Conservation (phyloP, 176 grass and related monocot genomes). For the Cenchrus americanus region DNA sequence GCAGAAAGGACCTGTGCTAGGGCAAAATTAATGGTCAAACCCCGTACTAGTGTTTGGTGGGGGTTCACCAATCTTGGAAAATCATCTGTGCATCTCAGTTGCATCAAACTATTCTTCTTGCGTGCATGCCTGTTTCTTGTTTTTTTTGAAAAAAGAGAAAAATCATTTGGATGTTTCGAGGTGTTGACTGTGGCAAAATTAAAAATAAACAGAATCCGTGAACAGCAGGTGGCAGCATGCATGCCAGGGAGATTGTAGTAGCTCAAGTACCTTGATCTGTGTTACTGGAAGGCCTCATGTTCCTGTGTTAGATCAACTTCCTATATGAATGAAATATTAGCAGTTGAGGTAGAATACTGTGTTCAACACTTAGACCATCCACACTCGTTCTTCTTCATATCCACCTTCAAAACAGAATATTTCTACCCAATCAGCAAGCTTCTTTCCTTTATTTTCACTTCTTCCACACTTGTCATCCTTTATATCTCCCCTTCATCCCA, state of each 20-base stretch:
- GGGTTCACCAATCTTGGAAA: constrained; percentile 79
- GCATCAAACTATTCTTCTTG: constrained; percentile 25
- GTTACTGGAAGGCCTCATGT: background rate
- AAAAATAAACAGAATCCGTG: background rate
- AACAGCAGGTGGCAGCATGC: background rate
- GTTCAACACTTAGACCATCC: too few species aligned
- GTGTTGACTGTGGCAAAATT: background rate
- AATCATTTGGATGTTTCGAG: constrained; percentile 36
- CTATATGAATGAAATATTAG: background rate
- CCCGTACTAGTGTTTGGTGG: constrained; percentile 57
- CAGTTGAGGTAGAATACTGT: too few species aligned
- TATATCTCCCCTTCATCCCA: too few species aligned
- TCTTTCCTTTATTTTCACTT: too few species aligned
- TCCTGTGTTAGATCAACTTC: constrained; percentile 47
- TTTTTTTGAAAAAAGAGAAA: background rate
- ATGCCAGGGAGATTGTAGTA: background rate
- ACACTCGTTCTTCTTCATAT: too few species aligned
- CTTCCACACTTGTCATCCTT: too few species aligned
- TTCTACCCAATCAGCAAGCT: too few species aligned
- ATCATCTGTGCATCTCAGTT: constrained; percentile 21
- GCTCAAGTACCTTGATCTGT: constrained; percentile 11
- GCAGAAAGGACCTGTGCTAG: constrained; percentile 31
- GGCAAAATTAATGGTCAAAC: constrained; percentile 22
- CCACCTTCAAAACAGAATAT: too few species aligned
- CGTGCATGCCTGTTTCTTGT: background rate